These are phyloP conservation scores for Dalechampia spathulata DNA, from an alignment of 441 rosid species.

Conservation along the genomic window DNA sequence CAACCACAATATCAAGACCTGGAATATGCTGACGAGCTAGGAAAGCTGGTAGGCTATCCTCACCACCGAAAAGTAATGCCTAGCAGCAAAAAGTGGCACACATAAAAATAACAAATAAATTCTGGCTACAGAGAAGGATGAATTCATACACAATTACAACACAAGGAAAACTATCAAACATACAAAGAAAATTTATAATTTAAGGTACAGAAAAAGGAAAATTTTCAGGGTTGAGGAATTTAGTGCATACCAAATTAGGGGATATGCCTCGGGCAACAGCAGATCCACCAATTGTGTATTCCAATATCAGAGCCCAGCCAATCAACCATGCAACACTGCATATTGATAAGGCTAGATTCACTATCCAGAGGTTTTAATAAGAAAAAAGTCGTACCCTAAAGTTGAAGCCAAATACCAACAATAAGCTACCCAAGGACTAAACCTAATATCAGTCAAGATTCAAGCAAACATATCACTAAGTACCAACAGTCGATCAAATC, in stretches of 20 bases:
- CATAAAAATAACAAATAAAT: no score
- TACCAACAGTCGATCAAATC: not conserved
- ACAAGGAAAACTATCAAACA: not conserved
- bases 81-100: conserved; percentile 24
- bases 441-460: not conserved
- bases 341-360: conserved; percentile 8
- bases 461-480: not conserved
- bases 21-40: conserved; percentile 87
- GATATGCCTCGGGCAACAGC: conserved; percentile 98
- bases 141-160: not conserved
- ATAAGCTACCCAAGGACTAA: not conserved
- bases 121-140: not conserved
- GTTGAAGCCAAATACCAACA: not conserved
- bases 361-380: not conserved
- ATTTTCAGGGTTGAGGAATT: conserved; percentile 6
- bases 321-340: conserved; percentile 89
- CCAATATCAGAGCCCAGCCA: conserved; percentile 93
- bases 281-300: conserved; percentile 92
- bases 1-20: conserved; percentile 69
- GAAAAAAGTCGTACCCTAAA: not conserved
- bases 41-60: conserved; percentile 58
- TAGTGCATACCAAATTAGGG: conserved; percentile 79
- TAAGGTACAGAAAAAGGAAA: not conserved
- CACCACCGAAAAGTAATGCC: conserved; percentile 93
- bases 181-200: no score